phyloP scores from a whole-genome alignment of 129 eudicot genomes.

The Helianthus tuberosus region DNA sequence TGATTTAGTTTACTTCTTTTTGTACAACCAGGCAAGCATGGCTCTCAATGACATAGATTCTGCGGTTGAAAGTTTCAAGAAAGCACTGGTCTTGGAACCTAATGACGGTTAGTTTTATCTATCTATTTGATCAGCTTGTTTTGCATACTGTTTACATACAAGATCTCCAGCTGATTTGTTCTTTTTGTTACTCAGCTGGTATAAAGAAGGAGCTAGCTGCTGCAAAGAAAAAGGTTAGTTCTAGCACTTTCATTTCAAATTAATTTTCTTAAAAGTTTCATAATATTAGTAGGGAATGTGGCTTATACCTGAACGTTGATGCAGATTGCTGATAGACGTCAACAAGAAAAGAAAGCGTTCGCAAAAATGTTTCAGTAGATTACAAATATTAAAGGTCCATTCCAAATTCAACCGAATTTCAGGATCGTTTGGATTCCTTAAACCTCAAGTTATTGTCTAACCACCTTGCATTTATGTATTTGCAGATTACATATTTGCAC shows the following conservation, averaged over 20 bases:
- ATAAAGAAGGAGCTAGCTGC: constrained; percentile 84
- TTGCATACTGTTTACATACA: not conserved
- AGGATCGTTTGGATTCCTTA: not conserved
- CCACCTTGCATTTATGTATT: constrained; percentile 1
- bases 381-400: constrained; percentile 26
- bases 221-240: constrained; percentile 71
- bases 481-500: constrained; percentile 6
- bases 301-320: constrained; percentile 20
- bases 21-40: constrained; percentile 65
- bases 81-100: constrained; percentile 85
- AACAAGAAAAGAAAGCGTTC: constrained; percentile 75
- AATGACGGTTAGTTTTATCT: constrained; percentile 61
- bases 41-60: constrained; percentile 84
- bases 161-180: not conserved
- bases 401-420: not conserved
- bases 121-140: constrained; percentile 15
- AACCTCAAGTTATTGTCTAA: not conserved
- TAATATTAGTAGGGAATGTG: not conserved
- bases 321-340: constrained; percentile 85
- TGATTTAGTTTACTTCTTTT: not conserved
- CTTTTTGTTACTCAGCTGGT: constrained; percentile 48
- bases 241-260: not conserved
- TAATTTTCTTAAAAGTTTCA: not conserved
- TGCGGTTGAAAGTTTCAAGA: constrained; percentile 74
- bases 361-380: constrained; percentile 74